Evolutionary conservation across 345 rosid species (phyloP).

Genomic region (Physaria fendleri): DNA sequence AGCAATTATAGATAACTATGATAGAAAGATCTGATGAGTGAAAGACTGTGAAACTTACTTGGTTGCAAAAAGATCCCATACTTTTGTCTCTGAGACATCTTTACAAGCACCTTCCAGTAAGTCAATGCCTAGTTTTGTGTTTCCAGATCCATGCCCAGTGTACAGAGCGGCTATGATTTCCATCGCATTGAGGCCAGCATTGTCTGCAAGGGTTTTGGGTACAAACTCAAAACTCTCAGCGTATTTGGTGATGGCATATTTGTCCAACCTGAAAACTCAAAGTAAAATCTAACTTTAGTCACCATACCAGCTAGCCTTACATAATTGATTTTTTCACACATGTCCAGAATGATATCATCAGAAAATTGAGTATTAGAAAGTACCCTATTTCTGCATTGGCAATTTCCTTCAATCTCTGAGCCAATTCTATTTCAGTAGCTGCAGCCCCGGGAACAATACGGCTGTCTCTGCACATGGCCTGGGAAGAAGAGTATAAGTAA

Average conservation of each 20-base stretch:
- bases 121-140: conserved; percentile 74
- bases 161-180: conserved; percentile 82
- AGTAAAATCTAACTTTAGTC: neutral
- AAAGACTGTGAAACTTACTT: conserved; percentile 50
- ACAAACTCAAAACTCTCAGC: conserved; percentile 96
- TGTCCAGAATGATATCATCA: too few species aligned
- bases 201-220: conserved; percentile 78
- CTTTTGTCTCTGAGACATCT: conserved; percentile 51
- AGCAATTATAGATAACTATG: neutral
- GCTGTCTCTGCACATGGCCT: conserved; percentile 97
- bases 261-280: conserved; percentile 58
- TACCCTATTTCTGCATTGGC: conserved; percentile 90
- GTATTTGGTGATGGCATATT: conserved; percentile 79
- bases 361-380: neutral
- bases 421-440: conserved; percentile 91
- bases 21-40: neutral
- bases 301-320: neutral
- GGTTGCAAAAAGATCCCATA: conserved; percentile 86
- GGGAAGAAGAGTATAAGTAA: neutral
- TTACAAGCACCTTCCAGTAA: conserved; percentile 68
- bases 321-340: neutral
- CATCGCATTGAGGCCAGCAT: conserved; percentile 89
- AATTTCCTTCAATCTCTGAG: conserved; percentile 80
- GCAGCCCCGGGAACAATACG: conserved; percentile 88
- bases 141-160: conserved; percentile 88